phyloP scores from a whole-genome alignment of 1,139 yeast species.

The Hansenula sp. region DNA sequence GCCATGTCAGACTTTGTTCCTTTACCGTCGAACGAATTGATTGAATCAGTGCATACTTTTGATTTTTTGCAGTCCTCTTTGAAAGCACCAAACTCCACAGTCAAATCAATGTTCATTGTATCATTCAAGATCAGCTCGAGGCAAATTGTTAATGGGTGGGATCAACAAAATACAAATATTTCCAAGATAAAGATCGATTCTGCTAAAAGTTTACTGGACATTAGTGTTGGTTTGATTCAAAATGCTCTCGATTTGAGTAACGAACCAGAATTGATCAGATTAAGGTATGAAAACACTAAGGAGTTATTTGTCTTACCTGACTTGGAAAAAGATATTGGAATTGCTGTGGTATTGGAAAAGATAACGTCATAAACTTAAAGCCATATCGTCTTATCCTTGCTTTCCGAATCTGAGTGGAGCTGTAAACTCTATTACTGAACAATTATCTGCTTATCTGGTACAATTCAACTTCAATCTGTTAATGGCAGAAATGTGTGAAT shows the following conservation, averaged over 20 bases:
- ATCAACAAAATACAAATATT: background rate
- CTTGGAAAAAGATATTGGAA: background rate
- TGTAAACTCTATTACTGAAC: too few species aligned
- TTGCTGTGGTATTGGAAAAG: background rate
- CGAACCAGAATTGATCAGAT: background rate
- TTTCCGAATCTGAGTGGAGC: too few species aligned
- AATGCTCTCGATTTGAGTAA: background rate
- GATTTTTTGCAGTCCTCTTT: background rate
- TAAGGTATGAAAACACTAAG: background rate
- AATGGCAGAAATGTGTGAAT: too few species aligned
- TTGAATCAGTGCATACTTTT: background rate
- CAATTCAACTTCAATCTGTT: too few species aligned
- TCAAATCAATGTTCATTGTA: background rate
- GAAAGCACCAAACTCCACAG: background rate
- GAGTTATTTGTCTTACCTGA: constrained; percentile 1
- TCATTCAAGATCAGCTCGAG: background rate
- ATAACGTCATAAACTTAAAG: background rate
- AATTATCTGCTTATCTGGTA: too few species aligned
- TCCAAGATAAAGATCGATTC: background rate
- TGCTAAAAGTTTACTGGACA: background rate
- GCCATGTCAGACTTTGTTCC: background rate
- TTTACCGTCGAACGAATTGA: background rate
- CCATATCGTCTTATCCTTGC: background rate
- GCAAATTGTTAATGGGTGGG: constrained; percentile 2
- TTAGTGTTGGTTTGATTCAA: background rate